Evolutionary conservation across 2,329 filamentous ascomycete species (phyloP), one percentile per base, ranked within the genome.

Genomic region (Trichocomaceae sp.): DNA sequence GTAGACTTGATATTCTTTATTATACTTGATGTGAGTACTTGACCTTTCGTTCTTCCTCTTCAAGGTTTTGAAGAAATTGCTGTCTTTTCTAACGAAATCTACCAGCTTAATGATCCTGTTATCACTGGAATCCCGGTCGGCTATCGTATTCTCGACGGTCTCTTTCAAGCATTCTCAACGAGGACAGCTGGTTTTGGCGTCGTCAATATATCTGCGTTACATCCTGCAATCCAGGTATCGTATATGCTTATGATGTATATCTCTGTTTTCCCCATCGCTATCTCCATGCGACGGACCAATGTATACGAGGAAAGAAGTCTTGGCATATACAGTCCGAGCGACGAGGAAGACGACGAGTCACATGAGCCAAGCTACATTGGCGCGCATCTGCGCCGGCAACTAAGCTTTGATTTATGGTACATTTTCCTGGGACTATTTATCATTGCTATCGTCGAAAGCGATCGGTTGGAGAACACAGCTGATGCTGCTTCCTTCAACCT

Each of bases 171-270:
- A 1, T 84, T 86, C 0, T 85, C 89, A 5, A 97, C 92, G 1
- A 80, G 93, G 66, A 97, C 93, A 0, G 92, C 93, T 3, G 92
- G 93, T 0, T 96, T 96, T 65, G 80, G 87, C 1, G 88, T 87
- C 29, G 82, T 97, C 62, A 90, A 86, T 66, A 75, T 97, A 39
- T 77, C 87, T 1, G 74, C 81, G 0, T 77, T 99, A 1, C 91
- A 97, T 61, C 91, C 93, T 1, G 93, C 88, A 2, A 89, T 96
- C 56, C 91, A 96, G 64, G 90, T 95, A 13, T 89, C 90, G 22
- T 97, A 96, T 74, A 77, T 97, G 72, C 85, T 97, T 71, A 97
- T 97, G 93, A 97, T 97, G 93, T 97, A 97, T 72, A 96, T 97
- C 59, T 96, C 91, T 56, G 88, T 96, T 57, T 95, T 96, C 63